phyloP scores from a whole-genome alignment of 2,329 filamentous ascomycete genomes.

The Epicoccum sorghinum region DNA sequence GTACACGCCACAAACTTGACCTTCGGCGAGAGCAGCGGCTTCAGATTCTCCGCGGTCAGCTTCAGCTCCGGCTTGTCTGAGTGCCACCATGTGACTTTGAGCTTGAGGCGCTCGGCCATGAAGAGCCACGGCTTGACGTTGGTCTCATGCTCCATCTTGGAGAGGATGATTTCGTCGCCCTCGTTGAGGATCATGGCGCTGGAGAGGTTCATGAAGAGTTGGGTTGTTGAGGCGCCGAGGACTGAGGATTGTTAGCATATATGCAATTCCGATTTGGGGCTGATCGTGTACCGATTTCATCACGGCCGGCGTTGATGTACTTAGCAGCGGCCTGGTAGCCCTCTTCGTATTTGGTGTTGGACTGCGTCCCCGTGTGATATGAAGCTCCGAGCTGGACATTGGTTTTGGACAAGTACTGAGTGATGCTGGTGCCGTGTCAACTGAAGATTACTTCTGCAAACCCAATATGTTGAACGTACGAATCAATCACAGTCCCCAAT shows the following conservation, averaged over 20 bases:
- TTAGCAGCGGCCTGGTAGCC: slow-evolving; percentile 70
- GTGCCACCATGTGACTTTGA: slow-evolving; percentile 74
- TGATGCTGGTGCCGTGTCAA: slow-evolving; percentile 54
- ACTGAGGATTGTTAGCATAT: slow-evolving; percentile 50
- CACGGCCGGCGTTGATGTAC: slow-evolving; percentile 70
- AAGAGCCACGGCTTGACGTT: slow-evolving; percentile 77
- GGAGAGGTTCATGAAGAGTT: slow-evolving; percentile 73
- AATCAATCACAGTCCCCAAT: slow-evolving; percentile 69
- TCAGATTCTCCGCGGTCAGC: slow-evolving; percentile 63
- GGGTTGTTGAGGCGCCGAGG: slow-evolving; percentile 75
- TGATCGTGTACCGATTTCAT: slow-evolving; percentile 65
- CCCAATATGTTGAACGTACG: no score
- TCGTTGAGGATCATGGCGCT: slow-evolving; percentile 39
- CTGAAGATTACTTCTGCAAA: no score
- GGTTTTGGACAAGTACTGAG: slow-evolving; percentile 67
- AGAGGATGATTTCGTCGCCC: slow-evolving; percentile 72
- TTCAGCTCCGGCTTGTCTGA: slow-evolving; percentile 59
- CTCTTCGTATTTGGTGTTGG: slow-evolving; percentile 64
- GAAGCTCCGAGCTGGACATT: slow-evolving; percentile 80
- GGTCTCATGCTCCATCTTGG: slow-evolving; percentile 76
- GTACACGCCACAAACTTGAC: slow-evolving; percentile 76
- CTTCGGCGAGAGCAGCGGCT: slow-evolving; percentile 63
- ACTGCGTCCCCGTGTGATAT: slow-evolving; percentile 65
- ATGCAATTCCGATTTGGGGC: no score
- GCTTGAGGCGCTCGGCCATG: slow-evolving; percentile 65